A percentile compares a stretch with the other conserved stretches of the same genome.
phyloP scores from a whole-genome alignment of 768 basidiomycete species.

The Lactifluus piperatus region DNA sequence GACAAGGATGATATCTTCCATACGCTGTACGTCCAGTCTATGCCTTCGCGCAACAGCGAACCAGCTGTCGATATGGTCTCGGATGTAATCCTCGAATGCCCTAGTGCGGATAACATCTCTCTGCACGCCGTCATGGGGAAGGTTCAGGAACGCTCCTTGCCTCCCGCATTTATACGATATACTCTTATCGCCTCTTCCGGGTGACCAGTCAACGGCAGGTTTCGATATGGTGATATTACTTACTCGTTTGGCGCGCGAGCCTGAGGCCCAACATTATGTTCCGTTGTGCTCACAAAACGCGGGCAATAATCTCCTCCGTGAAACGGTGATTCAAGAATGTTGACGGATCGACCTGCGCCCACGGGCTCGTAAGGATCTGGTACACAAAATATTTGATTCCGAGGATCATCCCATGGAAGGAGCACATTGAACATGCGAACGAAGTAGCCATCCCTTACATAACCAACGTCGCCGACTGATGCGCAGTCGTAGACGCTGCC shows the following conservation, averaged over 20 bases:
- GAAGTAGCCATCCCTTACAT: slow-evolving; percentile 13
- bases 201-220: background rate
- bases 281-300: background rate
- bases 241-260: background rate
- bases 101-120: too few species aligned
- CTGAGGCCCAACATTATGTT: too few species aligned
- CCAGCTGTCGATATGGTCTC: too few species aligned
- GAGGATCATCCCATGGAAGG: background rate
- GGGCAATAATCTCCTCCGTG: background rate
- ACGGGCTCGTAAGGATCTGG: background rate
- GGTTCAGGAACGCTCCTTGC: background rate
- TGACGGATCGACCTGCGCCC: background rate
- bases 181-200: background rate
- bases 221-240: background rate
- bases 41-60: too few species aligned
- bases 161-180: background rate
- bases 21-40: background rate
- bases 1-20: too few species aligned
- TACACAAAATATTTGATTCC: background rate
- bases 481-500: slow-evolving; percentile 10
- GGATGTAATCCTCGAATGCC: too few species aligned
- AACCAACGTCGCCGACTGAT: slow-evolving; percentile 19
- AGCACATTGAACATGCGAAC: slow-evolving; percentile 14
- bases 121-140: too few species aligned
- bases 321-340: background rate